These are phyloP conservation scores for Aspergillus avenaceus DNA, from an alignment of 495 filamentous ascomycete genomes.

Conservation along the genomic window DNA sequence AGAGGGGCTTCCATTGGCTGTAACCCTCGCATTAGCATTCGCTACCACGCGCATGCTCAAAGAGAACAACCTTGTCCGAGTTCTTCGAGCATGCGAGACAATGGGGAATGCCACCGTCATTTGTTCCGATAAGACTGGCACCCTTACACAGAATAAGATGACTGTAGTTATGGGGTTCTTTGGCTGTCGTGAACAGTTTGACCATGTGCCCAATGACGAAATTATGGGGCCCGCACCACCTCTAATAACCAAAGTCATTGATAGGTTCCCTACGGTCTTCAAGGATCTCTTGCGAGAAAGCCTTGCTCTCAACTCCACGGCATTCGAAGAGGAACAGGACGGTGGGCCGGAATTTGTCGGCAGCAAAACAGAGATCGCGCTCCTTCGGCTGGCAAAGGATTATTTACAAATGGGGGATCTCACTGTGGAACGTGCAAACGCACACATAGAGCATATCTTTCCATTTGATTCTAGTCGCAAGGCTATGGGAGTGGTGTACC, in stretches of 20 bases:
- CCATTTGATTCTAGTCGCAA: slow-evolving; percentile 68
- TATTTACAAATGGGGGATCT: slow-evolving; percentile 57
- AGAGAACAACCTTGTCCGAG: slow-evolving; percentile 64
- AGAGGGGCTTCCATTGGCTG: slow-evolving; percentile 65
- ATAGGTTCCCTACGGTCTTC: slow-evolving; percentile 24
- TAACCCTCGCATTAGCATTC: slow-evolving; percentile 66
- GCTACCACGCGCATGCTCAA: slow-evolving; percentile 68
- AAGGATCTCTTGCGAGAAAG: slow-evolving; percentile 50
- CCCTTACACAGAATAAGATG: slow-evolving; percentile 67
- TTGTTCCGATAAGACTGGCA: slow-evolving; percentile 68
- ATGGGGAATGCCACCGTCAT: slow-evolving; percentile 70
- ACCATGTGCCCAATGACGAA: not conserved
- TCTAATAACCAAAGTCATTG: slow-evolving; percentile 10
- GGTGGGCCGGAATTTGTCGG: slow-evolving; percentile 56
- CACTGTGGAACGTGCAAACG: slow-evolving; percentile 52
- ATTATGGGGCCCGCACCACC: slow-evolving; percentile 7
- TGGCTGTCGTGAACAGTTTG: slow-evolving; percentile 33
- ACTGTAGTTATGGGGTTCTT: slow-evolving; percentile 61
- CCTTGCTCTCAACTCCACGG: slow-evolving; percentile 62
- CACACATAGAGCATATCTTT: slow-evolving; percentile 55
- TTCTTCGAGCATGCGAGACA: slow-evolving; percentile 63
- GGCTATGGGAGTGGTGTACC: slow-evolving; percentile 64
- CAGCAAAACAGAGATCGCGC: slow-evolving; percentile 68
- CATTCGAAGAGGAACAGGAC: slow-evolving; percentile 57
- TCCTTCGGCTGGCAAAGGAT: slow-evolving; percentile 57